phyloP scores from a whole-genome alignment of 805 yeast species.

The Diddensiella caesifluorescens region DNA sequence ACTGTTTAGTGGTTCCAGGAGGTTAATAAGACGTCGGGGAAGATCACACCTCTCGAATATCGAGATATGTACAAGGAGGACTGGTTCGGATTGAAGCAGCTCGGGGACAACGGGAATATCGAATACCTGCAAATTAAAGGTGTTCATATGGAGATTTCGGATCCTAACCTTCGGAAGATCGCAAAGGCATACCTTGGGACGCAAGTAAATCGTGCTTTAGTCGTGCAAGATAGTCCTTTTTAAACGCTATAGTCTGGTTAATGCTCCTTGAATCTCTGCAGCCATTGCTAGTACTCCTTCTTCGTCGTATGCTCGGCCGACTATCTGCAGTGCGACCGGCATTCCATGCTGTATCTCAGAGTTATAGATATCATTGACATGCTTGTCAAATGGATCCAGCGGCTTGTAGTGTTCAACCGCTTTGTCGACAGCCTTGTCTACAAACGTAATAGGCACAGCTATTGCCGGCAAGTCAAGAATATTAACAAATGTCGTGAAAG shows the following conservation, averaged over 20 bases:
- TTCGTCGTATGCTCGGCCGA: slow-evolving; percentile 50
- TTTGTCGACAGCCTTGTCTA: slow-evolving; percentile 43
- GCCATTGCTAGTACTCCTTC: slow-evolving; percentile 42
- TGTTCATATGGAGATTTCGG: slow-evolving; percentile 61
- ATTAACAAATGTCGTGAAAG: slow-evolving; percentile 72
- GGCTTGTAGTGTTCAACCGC: slow-evolving; percentile 50
- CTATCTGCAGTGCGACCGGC: slow-evolving; percentile 56
- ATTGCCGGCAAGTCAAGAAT: slow-evolving; percentile 63
- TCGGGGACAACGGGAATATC: slow-evolving; percentile 42
- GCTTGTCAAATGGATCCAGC: slow-evolving; percentile 43
- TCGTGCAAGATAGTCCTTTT: background rate
- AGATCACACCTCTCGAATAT: slow-evolving; percentile 40
- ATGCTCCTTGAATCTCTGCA: background rate
- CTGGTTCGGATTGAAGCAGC: slow-evolving; percentile 51
- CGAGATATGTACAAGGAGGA: slow-evolving; percentile 50
- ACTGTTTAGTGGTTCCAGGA: slow-evolving; percentile 45
- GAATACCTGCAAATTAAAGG: slow-evolving; percentile 50
- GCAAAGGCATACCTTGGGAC: background rate
- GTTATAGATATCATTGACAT: slow-evolving; percentile 40
- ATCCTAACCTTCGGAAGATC: slow-evolving; percentile 37
- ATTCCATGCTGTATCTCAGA: slow-evolving; percentile 59
- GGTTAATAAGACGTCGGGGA: slow-evolving; percentile 40
- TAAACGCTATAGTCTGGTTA: background rate
- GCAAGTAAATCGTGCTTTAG: background rate
- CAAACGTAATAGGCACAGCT: slow-evolving; percentile 25